Evolutionary conservation across 2,329 filamentous ascomycete genomes (phyloP), one percentile per base, ranked within the genome.

Genomic region (Exserohilum turcica): DNA sequence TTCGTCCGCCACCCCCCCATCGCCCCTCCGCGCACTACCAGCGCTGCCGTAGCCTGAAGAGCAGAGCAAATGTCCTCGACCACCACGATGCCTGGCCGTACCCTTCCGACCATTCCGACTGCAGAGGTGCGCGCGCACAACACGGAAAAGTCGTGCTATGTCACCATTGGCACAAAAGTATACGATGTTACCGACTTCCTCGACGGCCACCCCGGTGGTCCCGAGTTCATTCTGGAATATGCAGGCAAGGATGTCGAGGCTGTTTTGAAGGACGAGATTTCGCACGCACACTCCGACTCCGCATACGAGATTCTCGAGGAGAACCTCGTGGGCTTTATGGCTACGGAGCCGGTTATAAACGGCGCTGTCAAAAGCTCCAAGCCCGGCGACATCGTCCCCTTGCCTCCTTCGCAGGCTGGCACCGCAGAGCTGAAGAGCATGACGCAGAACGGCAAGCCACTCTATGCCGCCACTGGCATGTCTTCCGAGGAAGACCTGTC

Each of bases 241-340:
- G 94, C 84, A 28, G 93, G 93, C 62, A 90, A 91, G 74, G 94
- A 99, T 75, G 82, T 97, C 52, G 83, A 84, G 60, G 82, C 86
- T 3, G 95, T 97, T 54, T 80, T 99, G 76, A 86, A 89, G 71
- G 92, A 99, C 70, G 82, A 87, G 56, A 78, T 84, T 37, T 97
- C 92, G 29, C 94, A 99, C 71, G 78, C 81, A 37, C 94, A 99
- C 74, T 91, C 89, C 42, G 92, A 97, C 57, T 83, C 92, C 2
- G 94, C 94, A n/a, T 99, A 97, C 76, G 93, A 97, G 67, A 89
- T 97, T 12, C 82, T 99, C 21, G 90, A 96, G 39, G 94, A 97
- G 35, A 88, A 85, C 39, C 82, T 93, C 13, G 82, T 97, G 55
- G 94, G 91, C 13, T 96, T 95, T 68, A 79, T 97, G 29, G 81